phyloP scores from a whole-genome alignment of 148 eudicot species.

The Nepenthes gracilis region DNA sequence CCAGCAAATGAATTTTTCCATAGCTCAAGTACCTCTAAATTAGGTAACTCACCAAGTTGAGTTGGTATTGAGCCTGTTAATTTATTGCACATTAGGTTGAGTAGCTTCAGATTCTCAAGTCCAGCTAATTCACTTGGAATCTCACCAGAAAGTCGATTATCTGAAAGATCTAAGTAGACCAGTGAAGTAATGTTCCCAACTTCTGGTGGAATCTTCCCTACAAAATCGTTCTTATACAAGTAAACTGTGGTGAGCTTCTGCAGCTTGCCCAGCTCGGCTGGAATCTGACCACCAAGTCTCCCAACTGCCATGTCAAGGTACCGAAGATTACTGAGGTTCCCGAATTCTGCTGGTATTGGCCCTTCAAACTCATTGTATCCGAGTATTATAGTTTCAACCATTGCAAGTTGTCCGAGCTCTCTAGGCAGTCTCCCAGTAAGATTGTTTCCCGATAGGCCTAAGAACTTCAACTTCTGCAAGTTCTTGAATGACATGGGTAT shows the following conservation, averaged over 20 bases:
- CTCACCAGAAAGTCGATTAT: conserved; percentile 54
- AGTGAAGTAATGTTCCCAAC: conserved; percentile 43
- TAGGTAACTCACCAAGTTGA: conserved; percentile 31
- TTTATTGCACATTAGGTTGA: conserved; percentile 68
- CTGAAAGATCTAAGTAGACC: conserved; percentile 58
- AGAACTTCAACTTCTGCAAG: conserved; percentile 48
- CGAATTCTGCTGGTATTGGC: conserved; percentile 52
- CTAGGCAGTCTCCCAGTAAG: conserved; percentile 47
- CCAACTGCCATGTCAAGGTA: conserved; percentile 75
- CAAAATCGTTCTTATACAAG: conserved; percentile 56
- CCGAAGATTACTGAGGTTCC: conserved; percentile 60
- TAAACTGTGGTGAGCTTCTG: conserved; percentile 40
- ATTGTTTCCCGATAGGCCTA: conserved; percentile 79
- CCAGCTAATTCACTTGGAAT: conserved; percentile 47
- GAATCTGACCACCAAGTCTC: conserved; percentile 58
- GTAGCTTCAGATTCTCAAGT: conserved; percentile 47
- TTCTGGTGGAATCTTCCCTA: conserved; percentile 49
- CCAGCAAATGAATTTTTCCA: conserved; percentile 78
- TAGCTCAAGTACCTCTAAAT: conserved; percentile 46
- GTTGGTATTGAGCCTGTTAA: conserved; percentile 51
- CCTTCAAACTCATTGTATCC: conserved; percentile 73
- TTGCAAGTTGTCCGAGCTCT: conserved; percentile 46
- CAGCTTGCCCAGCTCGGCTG: conserved; percentile 51
- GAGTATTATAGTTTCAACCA: conserved; percentile 54
- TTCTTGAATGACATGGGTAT: conserved; percentile 38